Evolutionary conservation across 768 basidiomycete genomes (phyloP).

Genomic region (Tulasnella sp.): DNA sequence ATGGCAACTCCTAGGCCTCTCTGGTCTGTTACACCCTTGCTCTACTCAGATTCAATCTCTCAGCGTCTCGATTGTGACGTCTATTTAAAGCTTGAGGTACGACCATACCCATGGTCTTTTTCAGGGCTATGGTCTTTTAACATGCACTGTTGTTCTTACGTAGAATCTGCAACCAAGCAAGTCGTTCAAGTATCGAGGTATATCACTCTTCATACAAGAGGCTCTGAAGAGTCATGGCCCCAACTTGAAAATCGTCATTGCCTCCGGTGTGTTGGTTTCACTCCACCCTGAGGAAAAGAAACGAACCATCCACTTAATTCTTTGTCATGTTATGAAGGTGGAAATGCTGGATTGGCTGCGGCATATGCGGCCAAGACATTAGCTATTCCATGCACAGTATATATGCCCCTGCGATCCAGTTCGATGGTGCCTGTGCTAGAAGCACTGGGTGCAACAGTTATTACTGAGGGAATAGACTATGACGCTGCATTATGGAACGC

Average conservation of each 20-base stretch:
- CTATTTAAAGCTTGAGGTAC: slow-evolving; percentile 63
- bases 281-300: too few species aligned
- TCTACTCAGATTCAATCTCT: slow-evolving; percentile 49
- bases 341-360: slow-evolving; percentile 68
- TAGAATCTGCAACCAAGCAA: slow-evolving; percentile 61
- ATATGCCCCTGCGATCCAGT: slow-evolving; percentile 39
- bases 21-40: slow-evolving; percentile 53
- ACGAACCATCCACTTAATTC: not conserved
- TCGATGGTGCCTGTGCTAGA: slow-evolving; percentile 28
- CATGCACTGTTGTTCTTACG: not conserved
- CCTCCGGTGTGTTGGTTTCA: too few species aligned
- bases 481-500: slow-evolving; percentile 44
- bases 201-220: slow-evolving; percentile 47
- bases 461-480: slow-evolving; percentile 47
- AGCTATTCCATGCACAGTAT: slow-evolving; percentile 50
- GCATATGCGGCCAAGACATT: slow-evolving; percentile 48
- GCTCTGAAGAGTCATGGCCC: slow-evolving; percentile 40
- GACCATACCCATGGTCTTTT: slow-evolving; percentile 2
- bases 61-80: slow-evolving; percentile 37
- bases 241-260: slow-evolving; percentile 47
- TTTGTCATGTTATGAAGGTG: slow-evolving; percentile 27
- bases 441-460: slow-evolving; percentile 42
- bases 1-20: too few species aligned
- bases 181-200: slow-evolving; percentile 67
- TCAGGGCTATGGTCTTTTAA: not conserved